These are phyloP conservation scores for Vanrija sp. DNA, from an alignment of 1,284 basidiomycete genomes.

Conservation along the genomic window DNA sequence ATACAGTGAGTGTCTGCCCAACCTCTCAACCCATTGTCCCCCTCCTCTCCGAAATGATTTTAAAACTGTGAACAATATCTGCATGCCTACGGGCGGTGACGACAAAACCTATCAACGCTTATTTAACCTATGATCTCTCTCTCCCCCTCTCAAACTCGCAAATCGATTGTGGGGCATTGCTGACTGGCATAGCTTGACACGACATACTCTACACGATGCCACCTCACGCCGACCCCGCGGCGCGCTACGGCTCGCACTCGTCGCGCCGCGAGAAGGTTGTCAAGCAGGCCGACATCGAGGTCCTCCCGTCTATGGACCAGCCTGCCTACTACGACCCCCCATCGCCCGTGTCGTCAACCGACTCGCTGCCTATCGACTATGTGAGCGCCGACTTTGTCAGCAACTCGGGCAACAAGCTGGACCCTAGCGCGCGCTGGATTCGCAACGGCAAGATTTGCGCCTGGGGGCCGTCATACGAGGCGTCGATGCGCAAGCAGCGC, in stretches of 20 bases:
- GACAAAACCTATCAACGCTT: conserved; percentile 26
- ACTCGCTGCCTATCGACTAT: conserved; percentile 17
- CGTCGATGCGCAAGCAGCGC: conserved; percentile 25
- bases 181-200: neutral
- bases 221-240: conserved; percentile 10
- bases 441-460: conserved; percentile 46
- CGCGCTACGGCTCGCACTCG: neutral
- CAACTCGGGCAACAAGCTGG: conserved; percentile 46
- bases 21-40: neutral
- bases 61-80: conserved; percentile 24
- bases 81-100: conserved; percentile 20
- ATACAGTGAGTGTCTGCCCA: conserved; percentile 2
- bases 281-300: conserved; percentile 32
- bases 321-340: conserved; percentile 35
- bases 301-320: conserved; percentile 39
- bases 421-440: conserved; percentile 37
- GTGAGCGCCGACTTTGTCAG: conserved; percentile 22
- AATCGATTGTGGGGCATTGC: neutral
- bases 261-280: neutral
- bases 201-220: conserved; percentile 13
- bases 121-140: conserved; percentile 10
- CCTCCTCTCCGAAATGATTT: conserved; percentile 9
- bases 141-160: neutral
- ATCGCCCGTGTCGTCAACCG: conserved; percentile 26
- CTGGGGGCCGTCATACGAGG: conserved; percentile 46